Conservation (phyloP, 192 early-diverging fungal genomes). For the Coemansia sp. region DNA sequence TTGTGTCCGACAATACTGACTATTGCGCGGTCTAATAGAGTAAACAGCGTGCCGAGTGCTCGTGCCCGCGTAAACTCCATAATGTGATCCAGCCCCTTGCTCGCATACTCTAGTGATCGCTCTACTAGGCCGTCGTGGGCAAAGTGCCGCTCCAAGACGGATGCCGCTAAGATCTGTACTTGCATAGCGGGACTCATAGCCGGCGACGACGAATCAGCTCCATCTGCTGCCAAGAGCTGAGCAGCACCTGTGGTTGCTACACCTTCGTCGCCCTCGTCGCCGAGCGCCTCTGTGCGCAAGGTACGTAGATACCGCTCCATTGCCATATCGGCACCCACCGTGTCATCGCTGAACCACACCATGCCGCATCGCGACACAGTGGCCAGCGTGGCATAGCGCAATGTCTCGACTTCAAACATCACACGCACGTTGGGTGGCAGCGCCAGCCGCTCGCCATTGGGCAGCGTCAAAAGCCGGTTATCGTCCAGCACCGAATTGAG, state of each 20-base stretch:
- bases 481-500: conserved; percentile 94
- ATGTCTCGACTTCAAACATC: conserved; percentile 99
- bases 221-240: background rate
- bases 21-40: conserved; percentile 87
- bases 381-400: conserved; percentile 96
- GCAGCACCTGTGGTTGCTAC: conserved; percentile 52
- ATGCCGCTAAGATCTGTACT: conserved; percentile 78
- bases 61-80: conserved; percentile 97
- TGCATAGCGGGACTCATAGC: conserved; percentile 61
- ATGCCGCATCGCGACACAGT: conserved; percentile 99
- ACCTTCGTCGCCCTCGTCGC: conserved; percentile 77
- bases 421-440: conserved; percentile 96
- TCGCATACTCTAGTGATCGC: conserved; percentile 70
- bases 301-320: conserved; percentile 83
- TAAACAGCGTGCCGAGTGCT: conserved; percentile 85
- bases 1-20: conserved; percentile 90
- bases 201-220: background rate
- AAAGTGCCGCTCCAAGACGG: conserved; percentile 73
- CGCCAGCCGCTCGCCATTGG: conserved; percentile 96
- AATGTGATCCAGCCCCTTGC: conserved; percentile 80
- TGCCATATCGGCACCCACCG: conserved; percentile 80
- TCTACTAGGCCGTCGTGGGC: conserved; percentile 75
- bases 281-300: conserved; percentile 72
- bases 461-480: conserved; percentile 95
- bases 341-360: conserved; percentile 98